Evolutionary conservation across 768 basidiomycete species (phyloP), one percentile per base, ranked within the genome.

Genomic region (Multifurca ochricompacta): DNA sequence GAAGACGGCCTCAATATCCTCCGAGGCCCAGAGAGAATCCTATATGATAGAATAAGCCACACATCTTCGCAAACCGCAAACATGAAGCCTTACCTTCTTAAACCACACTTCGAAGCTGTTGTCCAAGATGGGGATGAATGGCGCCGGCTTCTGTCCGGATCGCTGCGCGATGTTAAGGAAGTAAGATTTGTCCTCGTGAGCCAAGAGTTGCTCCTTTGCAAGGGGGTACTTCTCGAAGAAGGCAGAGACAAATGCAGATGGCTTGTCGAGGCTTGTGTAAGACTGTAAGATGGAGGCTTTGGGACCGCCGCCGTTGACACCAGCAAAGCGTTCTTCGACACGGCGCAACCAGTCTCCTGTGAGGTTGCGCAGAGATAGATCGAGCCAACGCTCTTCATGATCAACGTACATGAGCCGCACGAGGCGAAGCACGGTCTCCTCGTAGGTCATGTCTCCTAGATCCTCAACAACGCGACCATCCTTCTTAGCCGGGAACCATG

Each of bases 1-100:
- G 65, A 98, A 96, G 37, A 99, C 93, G 13, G 94, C 95, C 58
- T 98, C 96, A 60, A 97, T 93, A 68, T 99, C 96, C 70, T 97
- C 95, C 2, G 92, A 89, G 36, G 89, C 88, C 94, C 95, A 97
- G 10, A 98, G 81, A 6, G 95, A 98, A 68, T 97, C 95, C 89
- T 91, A 61, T 19, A 47, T 62, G 57, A 58, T 46, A 39, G 23
- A 53, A 42, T 65, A 32, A 61, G 53, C 49, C 44, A 16, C 34
- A 43, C 36, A 21, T 23, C 28, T 9, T 10, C 4, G n/a, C 21
- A 47, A 41, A 19, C 45, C 18, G 52, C 44, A 21, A 45, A 40
- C 32, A 27, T 5, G 28, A 32, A 39, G 59, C 3, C 76, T 36
- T 57, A 88, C 91, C 86, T 99, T 99, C 80, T 99, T 98, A 76